phyloP scores from a whole-genome alignment of 805 yeast species.

The Yamadazyma kitorensis region DNA sequence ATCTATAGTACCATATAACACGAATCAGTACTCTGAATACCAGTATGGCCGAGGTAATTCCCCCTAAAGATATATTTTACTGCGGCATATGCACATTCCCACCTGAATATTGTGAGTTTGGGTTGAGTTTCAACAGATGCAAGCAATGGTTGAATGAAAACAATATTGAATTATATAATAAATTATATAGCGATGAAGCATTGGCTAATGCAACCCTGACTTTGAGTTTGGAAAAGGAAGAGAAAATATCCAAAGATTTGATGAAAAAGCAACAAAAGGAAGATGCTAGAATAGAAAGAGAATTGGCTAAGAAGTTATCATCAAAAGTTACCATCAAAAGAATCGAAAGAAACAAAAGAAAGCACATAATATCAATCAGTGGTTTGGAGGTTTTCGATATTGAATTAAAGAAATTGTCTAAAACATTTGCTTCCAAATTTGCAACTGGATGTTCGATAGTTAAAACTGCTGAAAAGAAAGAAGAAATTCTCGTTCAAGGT shows the following conservation, averaged over 20 bases:
- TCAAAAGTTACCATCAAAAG: constrained; percentile 81
- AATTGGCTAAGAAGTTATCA: constrained; percentile 70
- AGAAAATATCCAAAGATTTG: constrained; percentile 75
- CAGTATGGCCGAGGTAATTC: constrained; percentile 15
- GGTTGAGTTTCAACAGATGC: constrained; percentile 76
- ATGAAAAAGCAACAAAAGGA: constrained; percentile 84
- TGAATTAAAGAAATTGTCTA: constrained; percentile 87
- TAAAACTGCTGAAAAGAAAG: constrained; percentile 86
- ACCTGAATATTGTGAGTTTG: constrained; percentile 92
- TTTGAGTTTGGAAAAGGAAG: constrained; percentile 73
- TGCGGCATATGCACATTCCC: constrained; percentile 83
- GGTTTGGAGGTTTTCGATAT: constrained; percentile 87
- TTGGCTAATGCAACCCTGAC: constrained; percentile 57
- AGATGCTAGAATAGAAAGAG: constrained; percentile 81
- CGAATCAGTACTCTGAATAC: no score
- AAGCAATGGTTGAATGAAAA: constrained; percentile 72
- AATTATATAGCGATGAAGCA: constrained; percentile 61
- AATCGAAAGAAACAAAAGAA: constrained; percentile 86
- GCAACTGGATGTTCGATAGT: constrained; percentile 96
- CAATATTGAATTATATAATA: constrained; percentile 53
- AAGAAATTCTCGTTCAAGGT: constrained; percentile 90
- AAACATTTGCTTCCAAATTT: constrained; percentile 88
- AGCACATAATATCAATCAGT: constrained; percentile 79
- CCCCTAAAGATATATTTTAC: constrained; percentile 48
- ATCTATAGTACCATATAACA: no score